phyloP scores from a whole-genome alignment of 768 basidiomycete genomes.

The Naganishia friedmannii region DNA sequence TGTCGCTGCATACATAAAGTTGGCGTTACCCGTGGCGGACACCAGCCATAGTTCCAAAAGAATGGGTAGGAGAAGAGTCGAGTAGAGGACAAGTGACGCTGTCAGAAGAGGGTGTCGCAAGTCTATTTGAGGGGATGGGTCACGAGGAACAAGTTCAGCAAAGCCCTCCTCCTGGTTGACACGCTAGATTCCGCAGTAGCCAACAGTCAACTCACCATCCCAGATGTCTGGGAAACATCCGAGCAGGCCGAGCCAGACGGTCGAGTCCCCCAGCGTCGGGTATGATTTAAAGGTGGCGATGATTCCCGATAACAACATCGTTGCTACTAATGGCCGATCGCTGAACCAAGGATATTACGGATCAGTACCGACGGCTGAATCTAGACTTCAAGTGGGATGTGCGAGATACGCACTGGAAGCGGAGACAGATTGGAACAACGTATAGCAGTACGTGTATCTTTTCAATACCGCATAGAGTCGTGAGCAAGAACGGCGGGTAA shows the following conservation, averaged over 20 bases:
- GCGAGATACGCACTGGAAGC: constrained; percentile 66
- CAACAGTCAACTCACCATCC: constrained; percentile 68
- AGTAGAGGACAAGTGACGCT: constrained; percentile 74
- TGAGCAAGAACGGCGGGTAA: too few relatives aligned
- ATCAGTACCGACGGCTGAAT: not conserved
- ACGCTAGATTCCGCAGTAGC: too few relatives aligned
- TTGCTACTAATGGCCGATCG: constrained; percentile 78
- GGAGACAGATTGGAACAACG: constrained; percentile 76
- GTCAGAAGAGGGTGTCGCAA: constrained; percentile 82
- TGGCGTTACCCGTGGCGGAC: constrained; percentile 91
- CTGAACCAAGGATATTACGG: constrained; percentile 52
- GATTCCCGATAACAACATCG: constrained; percentile 71
- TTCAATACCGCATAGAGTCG: not conserved
- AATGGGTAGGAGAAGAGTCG: constrained; percentile 78
- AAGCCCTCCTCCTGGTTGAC: not conserved
- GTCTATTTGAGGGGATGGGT: constrained; percentile 48
- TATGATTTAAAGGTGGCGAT: constrained; percentile 86
- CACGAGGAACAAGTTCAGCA: not conserved
- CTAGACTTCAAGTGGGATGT: not conserved
- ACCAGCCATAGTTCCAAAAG: constrained; percentile 88
- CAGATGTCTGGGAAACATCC: constrained; percentile 78
- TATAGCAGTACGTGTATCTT: constrained; percentile 81
- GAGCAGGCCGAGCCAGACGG: constrained; percentile 77
- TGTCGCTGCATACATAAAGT: constrained; percentile 96
- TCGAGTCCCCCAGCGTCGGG: constrained; percentile 82